Evolutionary conservation across 495 filamentous ascomycete genomes (phyloP).

Genomic region (Penicillium herquei): DNA sequence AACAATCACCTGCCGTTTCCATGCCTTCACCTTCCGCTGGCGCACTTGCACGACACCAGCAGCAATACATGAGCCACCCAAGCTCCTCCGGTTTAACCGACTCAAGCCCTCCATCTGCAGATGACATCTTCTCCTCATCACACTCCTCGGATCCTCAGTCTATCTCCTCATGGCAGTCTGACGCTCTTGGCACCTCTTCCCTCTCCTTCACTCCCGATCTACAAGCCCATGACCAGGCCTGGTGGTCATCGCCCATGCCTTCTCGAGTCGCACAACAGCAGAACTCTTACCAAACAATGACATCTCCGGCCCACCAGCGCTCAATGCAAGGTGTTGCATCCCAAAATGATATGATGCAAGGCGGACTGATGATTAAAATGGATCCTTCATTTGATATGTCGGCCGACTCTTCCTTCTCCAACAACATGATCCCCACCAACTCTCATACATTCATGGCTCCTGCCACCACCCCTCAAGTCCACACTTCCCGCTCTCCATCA

Average conservation of each 20-base stretch:
- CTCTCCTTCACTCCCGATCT: conserved; percentile 44
- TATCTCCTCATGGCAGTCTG: conserved; percentile 47
- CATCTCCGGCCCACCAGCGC: conserved; percentile 34
- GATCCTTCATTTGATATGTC: conserved; percentile 41
- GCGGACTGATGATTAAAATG: conserved; percentile 49
- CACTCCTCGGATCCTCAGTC: conserved; percentile 46
- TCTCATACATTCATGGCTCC: conserved; percentile 31
- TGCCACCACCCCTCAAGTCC: conserved; percentile 28
- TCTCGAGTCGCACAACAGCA: conserved; percentile 37
- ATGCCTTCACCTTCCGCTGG: conserved; percentile 38
- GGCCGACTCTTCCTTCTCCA: conserved; percentile 30
- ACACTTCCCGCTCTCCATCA: conserved; percentile 38
- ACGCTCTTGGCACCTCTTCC: conserved; percentile 35
- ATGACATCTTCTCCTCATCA: conserved; percentile 46
- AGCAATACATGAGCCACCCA: conserved; percentile 37
- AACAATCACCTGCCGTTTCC: conserved; percentile 37
- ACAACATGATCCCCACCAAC: conserved; percentile 24
- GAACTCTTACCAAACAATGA: conserved; percentile 36
- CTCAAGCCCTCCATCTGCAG: conserved; percentile 42
- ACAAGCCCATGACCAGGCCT: conserved; percentile 38
- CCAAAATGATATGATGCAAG: conserved; percentile 42
- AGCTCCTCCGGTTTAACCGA: conserved; percentile 32
- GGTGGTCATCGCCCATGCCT: conserved; percentile 44
- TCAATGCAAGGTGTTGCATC: conserved; percentile 29
- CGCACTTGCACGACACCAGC: conserved; percentile 32